Evolutionary conservation across 768 basidiomycete species (phyloP).

Genomic region (Scleroderma bovista): DNA sequence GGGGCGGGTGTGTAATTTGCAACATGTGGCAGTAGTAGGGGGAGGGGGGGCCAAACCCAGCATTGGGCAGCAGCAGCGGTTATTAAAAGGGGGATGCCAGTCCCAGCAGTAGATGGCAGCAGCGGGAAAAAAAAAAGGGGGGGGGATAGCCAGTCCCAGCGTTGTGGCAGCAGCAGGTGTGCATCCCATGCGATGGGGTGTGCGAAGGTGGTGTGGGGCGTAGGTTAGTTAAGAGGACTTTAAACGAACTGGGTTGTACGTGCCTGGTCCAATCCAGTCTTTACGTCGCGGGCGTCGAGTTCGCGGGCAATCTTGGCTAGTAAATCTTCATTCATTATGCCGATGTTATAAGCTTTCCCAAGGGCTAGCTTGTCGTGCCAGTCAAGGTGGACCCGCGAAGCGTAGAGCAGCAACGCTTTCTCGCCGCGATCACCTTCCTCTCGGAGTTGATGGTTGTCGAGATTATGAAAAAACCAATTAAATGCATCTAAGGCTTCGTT

Average conservation of each 20-base stretch:
- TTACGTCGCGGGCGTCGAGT: not conserved
- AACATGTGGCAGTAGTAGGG: too few relatives aligned
- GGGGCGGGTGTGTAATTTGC: too few relatives aligned
- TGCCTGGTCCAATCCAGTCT: not conserved
- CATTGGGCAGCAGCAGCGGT: not conserved
- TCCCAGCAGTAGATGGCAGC: not conserved
- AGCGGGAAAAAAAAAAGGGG: not conserved
- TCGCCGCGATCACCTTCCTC: not conserved
- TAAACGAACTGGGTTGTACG: too few relatives aligned
- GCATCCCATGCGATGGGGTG: too few relatives aligned
- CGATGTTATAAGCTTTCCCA: not conserved
- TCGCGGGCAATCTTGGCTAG: not conserved
- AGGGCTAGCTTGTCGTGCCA: not conserved
- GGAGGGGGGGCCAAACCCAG: too few relatives aligned
- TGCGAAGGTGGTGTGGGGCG: too few relatives aligned
- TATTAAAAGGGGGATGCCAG: not conserved
- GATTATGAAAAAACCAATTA: not conserved
- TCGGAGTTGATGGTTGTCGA: too few relatives aligned
- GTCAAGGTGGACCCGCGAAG: not conserved
- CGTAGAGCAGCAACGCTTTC: not conserved
- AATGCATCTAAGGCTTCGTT: not conserved
- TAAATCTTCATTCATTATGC: not conserved
- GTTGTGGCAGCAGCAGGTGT: too few relatives aligned
- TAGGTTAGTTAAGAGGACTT: too few relatives aligned
- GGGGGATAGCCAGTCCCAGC: too few relatives aligned